Base-by-base conservation (phyloP, 345 rosid species). In the Cardiospermum halicacabum region DNA sequence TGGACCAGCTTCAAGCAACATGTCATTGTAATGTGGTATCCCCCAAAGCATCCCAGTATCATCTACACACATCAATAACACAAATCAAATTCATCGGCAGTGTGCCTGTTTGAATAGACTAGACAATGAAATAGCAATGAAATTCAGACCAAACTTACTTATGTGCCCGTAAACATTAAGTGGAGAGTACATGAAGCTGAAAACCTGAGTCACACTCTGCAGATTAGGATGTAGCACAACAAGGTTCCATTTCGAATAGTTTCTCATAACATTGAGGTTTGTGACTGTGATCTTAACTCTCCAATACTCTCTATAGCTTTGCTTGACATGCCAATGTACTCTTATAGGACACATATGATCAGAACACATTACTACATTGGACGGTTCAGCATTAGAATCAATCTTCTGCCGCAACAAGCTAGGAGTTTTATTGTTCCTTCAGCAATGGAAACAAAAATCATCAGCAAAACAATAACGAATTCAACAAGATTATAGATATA, bases 41-140 rank as follows among this genome's bases (percentile, higher is more conserved):
- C 97, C 98, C 91, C 93, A 92, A 74, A 92, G 82, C 78, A 92
- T 81, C 62, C 90, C 96, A 0, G 89, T 84, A 54, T 89, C 91
- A 62, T 92, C 96, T 92, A 82, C 60, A 74, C 16, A 24, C 16
- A 36, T 7, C n/a, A 7, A 73, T 30, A 24, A 28, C 39, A 0
- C 22, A 37, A 53, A 22, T 53, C 16, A 2, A 4, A 56, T 13
- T n/a, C n/a, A n/a, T n/a, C n/a, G n/a, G n/a, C n/a, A n/a, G n/a
- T n/a, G n/a, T n/a, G n/a, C n/a, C n/a, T n/a, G n/a, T n/a, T n/a
- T n/a, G n/a, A n/a, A n/a, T n/a, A n/a, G n/a, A n/a, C n/a, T n/a
- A n/a, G n/a, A n/a, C n/a, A n/a, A n/a, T n/a, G n/a, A n/a, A n/a
- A n/a, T n/a, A n/a, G n/a, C n/a, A n/a, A 56, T 13, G 27, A n/a